Percentiles rank a stretch among this genome's conserved stretches.
Evolutionary conservation across 495 filamentous ascomycete genomes (phyloP).

Genomic region (Penicillium pulvis): DNA sequence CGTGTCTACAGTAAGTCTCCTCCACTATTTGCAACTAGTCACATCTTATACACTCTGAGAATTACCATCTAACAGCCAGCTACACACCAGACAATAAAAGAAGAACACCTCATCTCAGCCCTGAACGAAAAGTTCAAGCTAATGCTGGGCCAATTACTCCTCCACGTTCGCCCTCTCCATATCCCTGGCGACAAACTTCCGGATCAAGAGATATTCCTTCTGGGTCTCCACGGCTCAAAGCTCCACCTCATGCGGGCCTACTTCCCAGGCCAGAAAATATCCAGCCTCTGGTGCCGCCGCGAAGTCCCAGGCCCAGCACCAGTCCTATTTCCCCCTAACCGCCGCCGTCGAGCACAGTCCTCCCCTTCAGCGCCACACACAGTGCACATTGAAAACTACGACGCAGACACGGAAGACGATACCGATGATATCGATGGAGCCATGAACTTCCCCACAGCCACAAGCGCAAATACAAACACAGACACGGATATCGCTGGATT

Average conservation of each 20-base stretch:
- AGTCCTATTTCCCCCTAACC: not conserved
- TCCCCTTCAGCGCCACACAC: not conserved
- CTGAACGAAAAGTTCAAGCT: constrained; percentile 33
- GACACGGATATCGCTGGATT: not conserved
- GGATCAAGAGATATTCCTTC: constrained; percentile 36
- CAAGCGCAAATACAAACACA: not conserved
- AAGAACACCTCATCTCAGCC: constrained; percentile 14
- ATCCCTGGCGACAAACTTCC: constrained; percentile 31
- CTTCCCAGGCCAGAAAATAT: constrained; percentile 34
- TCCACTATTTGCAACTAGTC: not conserved
- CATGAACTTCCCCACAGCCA: too few species aligned
- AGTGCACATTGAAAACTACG: not conserved
- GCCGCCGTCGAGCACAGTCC: not conserved
- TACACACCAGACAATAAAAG: constrained; percentile 19
- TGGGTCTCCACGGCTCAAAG: constrained; percentile 34
- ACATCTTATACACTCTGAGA: not conserved
- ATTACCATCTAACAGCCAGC: not conserved
- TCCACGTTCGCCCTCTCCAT: constrained; percentile 23
- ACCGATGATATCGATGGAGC: not conserved
- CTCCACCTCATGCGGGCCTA: constrained; percentile 33
- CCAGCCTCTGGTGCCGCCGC: constrained; percentile 29
- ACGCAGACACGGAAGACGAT: not conserved
- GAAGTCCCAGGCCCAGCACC: constrained; percentile 6
- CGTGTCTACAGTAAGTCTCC: constrained; percentile 22
- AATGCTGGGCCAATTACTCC: constrained; percentile 30